phyloP scores from a whole-genome alignment of 306 rosid species.

The Rubus idaeus region DNA sequence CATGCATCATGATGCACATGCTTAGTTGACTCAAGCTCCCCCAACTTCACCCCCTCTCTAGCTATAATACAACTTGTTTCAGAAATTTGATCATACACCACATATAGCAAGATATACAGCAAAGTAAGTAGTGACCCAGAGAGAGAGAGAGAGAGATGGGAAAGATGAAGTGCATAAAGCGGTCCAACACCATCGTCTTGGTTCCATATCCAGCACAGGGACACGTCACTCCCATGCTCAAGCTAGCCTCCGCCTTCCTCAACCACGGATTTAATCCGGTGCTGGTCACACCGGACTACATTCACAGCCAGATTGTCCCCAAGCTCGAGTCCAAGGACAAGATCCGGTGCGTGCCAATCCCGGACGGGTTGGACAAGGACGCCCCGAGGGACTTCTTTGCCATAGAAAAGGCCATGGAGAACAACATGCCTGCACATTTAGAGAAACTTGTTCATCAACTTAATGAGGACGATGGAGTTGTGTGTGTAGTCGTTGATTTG shows the following conservation, averaged over 20 bases:
- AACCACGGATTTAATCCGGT: conserved; percentile 45
- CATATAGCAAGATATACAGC: no score
- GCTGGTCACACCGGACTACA: conserved; percentile 45
- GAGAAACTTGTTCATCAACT: conserved; percentile 34
- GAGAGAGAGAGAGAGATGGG: neutral
- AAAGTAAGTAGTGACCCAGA: no score
- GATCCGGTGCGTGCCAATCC: conserved; percentile 36
- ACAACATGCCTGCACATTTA: conserved; percentile 48
- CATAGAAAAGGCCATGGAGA: conserved; percentile 65
- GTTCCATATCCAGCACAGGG: conserved; percentile 96
- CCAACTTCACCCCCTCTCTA: neutral
- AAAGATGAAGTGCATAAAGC: conserved; percentile 32
- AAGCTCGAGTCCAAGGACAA: neutral
- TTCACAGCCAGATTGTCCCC: conserved; percentile 36
- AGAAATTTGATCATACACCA: neutral
- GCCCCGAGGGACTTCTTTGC: conserved; percentile 55
- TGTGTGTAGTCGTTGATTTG: conserved; percentile 65
- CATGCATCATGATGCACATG: conserved; percentile 8
- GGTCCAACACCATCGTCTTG: conserved; percentile 39
- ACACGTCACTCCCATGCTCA: conserved; percentile 81
- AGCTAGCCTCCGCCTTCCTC: conserved; percentile 47
- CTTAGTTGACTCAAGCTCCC: conserved; percentile 4
- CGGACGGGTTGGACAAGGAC: conserved; percentile 38
- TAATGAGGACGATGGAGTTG: conserved; percentile 23
- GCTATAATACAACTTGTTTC: neutral